Conservation (phyloP, 2,329 filamentous ascomycete species). For the Exophiala oligosperma region DNA sequence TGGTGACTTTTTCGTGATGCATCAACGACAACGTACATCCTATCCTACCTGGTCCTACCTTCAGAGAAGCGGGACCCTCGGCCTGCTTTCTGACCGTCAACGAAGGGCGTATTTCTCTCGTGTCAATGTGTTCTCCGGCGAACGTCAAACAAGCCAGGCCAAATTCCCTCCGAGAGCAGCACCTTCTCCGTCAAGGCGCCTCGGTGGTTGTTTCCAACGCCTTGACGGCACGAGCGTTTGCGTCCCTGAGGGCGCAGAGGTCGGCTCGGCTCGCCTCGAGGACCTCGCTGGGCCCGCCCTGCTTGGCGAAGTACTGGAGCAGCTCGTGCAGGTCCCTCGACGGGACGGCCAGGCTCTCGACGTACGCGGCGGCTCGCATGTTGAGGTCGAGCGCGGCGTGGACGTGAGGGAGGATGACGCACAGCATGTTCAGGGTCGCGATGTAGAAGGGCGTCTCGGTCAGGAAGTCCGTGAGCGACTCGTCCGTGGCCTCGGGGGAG, state of each 20-base stretch:
- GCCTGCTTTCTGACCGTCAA: too few relatives aligned
- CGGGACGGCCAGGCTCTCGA: slow-evolving; percentile 10
- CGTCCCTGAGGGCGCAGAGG: slow-evolving; percentile 27
- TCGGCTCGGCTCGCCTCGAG: slow-evolving; percentile 23
- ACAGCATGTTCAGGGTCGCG: slow-evolving; percentile 26
- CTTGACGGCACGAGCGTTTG: slow-evolving; percentile 13
- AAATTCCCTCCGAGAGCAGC: too few relatives aligned
- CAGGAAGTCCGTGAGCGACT: slow-evolving; percentile 9
- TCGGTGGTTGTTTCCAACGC: not conserved
- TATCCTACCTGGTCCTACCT: too few relatives aligned
- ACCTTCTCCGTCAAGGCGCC: not conserved
- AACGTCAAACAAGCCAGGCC: too few relatives aligned
- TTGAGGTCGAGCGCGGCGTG: not conserved
- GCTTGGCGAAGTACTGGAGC: slow-evolving; percentile 5
- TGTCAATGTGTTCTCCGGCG: too few relatives aligned
- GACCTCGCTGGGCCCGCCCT: not conserved
- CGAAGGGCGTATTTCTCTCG: too few relatives aligned
- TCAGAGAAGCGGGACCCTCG: too few relatives aligned
- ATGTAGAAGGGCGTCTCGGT: slow-evolving; percentile 28
- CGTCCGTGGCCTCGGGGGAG: too few relatives aligned
- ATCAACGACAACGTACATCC: too few relatives aligned
- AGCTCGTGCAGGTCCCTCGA: slow-evolving; percentile 14
- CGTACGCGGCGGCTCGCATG: slow-evolving; percentile 2
- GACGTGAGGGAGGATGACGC: slow-evolving; percentile 19
- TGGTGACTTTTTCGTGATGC: too few relatives aligned